phyloP scores from a whole-genome alignment of 1,284 basidiomycete species.

The Irpex sp. region DNA sequence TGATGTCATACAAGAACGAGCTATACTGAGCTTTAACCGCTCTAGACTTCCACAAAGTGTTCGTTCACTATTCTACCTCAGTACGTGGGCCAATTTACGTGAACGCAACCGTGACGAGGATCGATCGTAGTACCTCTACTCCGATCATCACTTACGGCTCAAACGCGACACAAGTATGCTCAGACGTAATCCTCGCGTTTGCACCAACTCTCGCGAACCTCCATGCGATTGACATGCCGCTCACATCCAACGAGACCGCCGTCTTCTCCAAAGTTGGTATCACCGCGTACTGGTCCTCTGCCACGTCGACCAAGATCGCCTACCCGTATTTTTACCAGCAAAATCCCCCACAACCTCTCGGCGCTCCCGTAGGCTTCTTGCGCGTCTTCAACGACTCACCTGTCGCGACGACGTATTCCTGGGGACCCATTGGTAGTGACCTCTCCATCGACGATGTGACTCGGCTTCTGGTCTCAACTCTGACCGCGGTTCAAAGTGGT shows the following conservation, averaged over 20 bases:
- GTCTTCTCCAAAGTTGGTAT: slow-evolving; percentile 1
- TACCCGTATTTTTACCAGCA: neutral
- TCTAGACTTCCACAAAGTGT: slow-evolving; percentile 5
- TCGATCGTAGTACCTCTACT: neutral
- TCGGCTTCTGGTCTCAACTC: neutral
- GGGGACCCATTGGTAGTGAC: neutral
- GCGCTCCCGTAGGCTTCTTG: neutral
- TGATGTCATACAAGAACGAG: neutral
- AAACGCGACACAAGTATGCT: neutral
- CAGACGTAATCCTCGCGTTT: slow-evolving; percentile 4
- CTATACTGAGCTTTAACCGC: neutral
- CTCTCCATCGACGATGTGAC: neutral
- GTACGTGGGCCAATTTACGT: neutral
- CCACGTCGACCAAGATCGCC: neutral
- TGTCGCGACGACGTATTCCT: slow-evolving; percentile 3
- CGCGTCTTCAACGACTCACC: neutral
- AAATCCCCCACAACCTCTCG: neutral
- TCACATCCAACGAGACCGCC: neutral
- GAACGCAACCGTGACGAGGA: slow-evolving; percentile 2
- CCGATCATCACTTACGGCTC: slow-evolving; percentile 4
- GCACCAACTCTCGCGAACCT: neutral
- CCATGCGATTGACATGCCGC: neutral
- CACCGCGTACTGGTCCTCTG: slow-evolving; percentile 7
- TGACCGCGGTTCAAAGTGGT: neutral
- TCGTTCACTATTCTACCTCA: neutral